A percentile compares a stretch with the other conserved stretches of the same genome.
These are phyloP conservation scores for Dryadomyces sulphureus DNA, from an alignment of 2,329 filamentous ascomycete species.

Conservation along the genomic window DNA sequence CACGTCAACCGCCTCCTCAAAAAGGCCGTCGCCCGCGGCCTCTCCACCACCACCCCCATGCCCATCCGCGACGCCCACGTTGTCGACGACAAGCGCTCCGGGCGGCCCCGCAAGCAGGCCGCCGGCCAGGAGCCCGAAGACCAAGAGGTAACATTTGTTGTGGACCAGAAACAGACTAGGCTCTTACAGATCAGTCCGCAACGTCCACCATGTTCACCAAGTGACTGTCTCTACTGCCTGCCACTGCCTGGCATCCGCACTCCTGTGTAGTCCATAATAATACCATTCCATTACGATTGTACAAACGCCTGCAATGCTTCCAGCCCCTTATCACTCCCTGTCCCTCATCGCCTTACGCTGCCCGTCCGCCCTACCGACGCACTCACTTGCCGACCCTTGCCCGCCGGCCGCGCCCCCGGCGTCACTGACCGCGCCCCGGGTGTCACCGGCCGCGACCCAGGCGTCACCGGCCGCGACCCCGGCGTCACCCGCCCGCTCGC, in stretches of 20 bases:
- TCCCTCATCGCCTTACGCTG: slow-evolving; percentile 5
- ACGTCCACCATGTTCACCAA: too few species aligned
- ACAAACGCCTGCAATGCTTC: too few species aligned
- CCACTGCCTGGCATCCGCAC: too few species aligned
- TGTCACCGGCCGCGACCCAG: slow-evolving; percentile 7
- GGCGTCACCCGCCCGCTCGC: background rate
- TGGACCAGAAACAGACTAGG: background rate
- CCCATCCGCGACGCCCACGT: background rate
- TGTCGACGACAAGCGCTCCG: background rate
- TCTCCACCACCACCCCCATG: background rate
- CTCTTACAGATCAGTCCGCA: background rate
- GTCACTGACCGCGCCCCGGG: background rate
- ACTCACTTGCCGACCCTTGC: slow-evolving; percentile 10
- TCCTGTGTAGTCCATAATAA: too few species aligned
- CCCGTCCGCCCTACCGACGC: slow-evolving; percentile 6
- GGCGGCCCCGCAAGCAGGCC: background rate
- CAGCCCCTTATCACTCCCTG: background rate
- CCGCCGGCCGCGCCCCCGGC: slow-evolving; percentile 7
- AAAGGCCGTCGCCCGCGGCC: background rate
- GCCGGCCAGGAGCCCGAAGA: background rate
- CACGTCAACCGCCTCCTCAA: background rate
- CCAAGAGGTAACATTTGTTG: background rate
- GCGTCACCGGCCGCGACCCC: background rate
- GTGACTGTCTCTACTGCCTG: too few species aligned
- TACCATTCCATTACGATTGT: background rate